Conservation (phyloP, 768 basidiomycete species). For the Podaxis sp. region DNA sequence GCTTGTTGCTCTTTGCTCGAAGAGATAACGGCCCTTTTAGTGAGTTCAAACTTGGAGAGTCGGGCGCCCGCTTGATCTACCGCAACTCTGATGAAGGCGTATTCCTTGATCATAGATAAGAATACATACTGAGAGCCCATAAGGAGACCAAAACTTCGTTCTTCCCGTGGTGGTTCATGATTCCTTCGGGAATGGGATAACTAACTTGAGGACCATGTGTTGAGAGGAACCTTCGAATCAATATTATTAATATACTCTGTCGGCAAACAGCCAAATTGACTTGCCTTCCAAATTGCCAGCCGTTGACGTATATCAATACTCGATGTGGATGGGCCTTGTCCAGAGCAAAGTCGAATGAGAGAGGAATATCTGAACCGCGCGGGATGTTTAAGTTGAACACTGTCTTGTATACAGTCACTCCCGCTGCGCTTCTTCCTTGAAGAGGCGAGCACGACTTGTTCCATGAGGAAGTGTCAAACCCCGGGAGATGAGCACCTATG, state of each 20-base stretch:
- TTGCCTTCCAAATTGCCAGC: slow-evolving; percentile 62
- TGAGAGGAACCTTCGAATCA: slow-evolving; percentile 30
- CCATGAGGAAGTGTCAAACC: slow-evolving; percentile 57
- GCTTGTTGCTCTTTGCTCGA: slow-evolving; percentile 29
- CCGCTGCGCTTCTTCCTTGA: slow-evolving; percentile 44
- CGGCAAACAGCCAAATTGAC: neutral
- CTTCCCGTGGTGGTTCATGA: slow-evolving; percentile 32
- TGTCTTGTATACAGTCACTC: slow-evolving; percentile 65
- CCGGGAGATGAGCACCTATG: slow-evolving; percentile 56
- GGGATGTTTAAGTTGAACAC: slow-evolving; percentile 55
- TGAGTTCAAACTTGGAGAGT: slow-evolving; percentile 27
- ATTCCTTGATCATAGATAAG: neutral
- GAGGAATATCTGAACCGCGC: slow-evolving; percentile 46
- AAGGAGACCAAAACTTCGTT: slow-evolving; percentile 33
- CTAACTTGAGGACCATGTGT: slow-evolving; percentile 43
- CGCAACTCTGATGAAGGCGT: no score
- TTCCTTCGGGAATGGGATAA: slow-evolving; percentile 42
- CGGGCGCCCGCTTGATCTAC: slow-evolving; percentile 28
- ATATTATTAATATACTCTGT: no score
- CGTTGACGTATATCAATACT: slow-evolving; percentile 66
- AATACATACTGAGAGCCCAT: slow-evolving; percentile 32
- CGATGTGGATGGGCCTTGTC: slow-evolving; percentile 51
- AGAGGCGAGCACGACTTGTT: slow-evolving; percentile 42
- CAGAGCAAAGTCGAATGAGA: slow-evolving; percentile 60
- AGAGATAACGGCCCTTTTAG: slow-evolving; percentile 24